Evolutionary conservation across 306 rosid species (phyloP).

Genomic region (Prunus kanzakura): DNA sequence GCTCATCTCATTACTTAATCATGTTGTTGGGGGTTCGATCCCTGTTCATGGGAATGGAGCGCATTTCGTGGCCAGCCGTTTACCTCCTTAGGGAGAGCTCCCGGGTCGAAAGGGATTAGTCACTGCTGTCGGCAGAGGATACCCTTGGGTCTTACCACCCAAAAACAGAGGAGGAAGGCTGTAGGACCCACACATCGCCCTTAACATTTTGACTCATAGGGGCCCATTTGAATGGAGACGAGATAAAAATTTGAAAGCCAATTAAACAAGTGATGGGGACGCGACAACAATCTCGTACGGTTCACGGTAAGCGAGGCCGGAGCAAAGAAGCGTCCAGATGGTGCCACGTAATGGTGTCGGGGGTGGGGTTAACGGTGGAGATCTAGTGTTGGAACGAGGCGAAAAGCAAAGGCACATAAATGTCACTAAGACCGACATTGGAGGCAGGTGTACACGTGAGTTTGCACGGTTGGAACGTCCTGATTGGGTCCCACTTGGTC

Average conservation of each 20-base stretch:
- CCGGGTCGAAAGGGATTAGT: too few relatives aligned
- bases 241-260: not conserved
- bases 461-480: constrained; percentile 14
- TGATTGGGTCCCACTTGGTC: not conserved
- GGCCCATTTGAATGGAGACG: not conserved
- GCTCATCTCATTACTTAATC: too few relatives aligned
- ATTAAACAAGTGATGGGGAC: not conserved
- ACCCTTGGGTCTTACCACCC: too few relatives aligned
- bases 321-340: not conserved
- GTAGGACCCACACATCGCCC: not conserved
- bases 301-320: not conserved
- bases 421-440: not conserved
- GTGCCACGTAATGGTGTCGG: not conserved
- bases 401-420: not conserved
- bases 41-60: too few relatives aligned
- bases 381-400: not conserved
- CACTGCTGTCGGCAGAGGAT: too few relatives aligned
- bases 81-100: too few relatives aligned
- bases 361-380: not conserved
- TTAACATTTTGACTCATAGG: not conserved
- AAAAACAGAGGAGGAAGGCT: too few relatives aligned
- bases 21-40: too few relatives aligned
- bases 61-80: too few relatives aligned
- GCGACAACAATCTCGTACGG: constrained; percentile 6
- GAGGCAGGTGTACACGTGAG: constrained; percentile 30